These are phyloP conservation scores for Eucalyptus grandis DNA, from an alignment of 345 rosid species.

Conservation along the genomic window DNA sequence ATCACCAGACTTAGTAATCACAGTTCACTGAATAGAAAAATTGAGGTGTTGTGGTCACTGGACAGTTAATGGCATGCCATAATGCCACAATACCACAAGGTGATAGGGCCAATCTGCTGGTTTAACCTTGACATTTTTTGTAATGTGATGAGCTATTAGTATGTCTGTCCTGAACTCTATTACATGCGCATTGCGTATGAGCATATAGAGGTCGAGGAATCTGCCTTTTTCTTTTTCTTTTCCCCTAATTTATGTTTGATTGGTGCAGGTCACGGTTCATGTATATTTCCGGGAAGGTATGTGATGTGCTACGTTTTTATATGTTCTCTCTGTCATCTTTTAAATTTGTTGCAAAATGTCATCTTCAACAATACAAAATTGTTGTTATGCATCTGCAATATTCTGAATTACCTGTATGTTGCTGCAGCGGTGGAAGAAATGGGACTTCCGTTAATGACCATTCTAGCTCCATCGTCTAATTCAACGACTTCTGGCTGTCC, in stretches of 20 bases:
- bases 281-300: constrained; percentile 24
- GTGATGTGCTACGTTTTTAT: background rate
- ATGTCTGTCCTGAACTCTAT: background rate
- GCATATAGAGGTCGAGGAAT: background rate
- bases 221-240: background rate
- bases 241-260: background rate
- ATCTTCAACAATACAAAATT: background rate
- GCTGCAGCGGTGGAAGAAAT: constrained; percentile 56
- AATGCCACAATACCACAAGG: background rate
- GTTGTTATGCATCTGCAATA: background rate
- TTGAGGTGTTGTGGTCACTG: background rate
- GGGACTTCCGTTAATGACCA: constrained; percentile 45
- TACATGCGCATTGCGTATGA: background rate
- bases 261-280: constrained; percentile 65
- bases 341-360: background rate
- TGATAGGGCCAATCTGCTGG: background rate
- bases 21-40: background rate
- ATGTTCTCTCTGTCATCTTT: background rate
- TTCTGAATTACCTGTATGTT: background rate
- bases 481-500: constrained; percentile 41
- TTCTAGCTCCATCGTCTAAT: constrained; percentile 76
- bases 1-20: background rate
- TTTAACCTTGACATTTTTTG: background rate
- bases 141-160: background rate
- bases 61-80: background rate